phyloP scores from a whole-genome alignment of 2,329 filamentous ascomycete genomes.

The Dothideomycetes sp. region DNA sequence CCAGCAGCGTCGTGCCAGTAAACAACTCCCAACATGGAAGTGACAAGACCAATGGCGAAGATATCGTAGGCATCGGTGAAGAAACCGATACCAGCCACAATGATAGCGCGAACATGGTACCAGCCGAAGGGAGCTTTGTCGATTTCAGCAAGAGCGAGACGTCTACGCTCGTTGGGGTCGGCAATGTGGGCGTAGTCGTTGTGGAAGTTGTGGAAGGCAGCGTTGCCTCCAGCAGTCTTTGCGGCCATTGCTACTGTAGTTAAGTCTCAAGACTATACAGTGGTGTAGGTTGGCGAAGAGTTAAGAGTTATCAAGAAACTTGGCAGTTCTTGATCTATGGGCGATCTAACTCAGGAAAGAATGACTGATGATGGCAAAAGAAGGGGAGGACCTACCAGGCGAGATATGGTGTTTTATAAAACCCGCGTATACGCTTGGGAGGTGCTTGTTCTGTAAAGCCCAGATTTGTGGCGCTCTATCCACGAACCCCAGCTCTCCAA shows the following conservation, averaged over 20 bases:
- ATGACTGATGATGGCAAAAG: neutral
- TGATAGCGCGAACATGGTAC: constrained; percentile 68
- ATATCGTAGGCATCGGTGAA: constrained; percentile 76
- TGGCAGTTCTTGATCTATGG: neutral
- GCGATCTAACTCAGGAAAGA: neutral
- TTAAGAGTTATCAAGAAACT: neutral
- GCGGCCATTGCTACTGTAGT: constrained; percentile 15
- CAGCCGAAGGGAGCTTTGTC: constrained; percentile 75
- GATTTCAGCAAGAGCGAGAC: constrained; percentile 69
- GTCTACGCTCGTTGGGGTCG: constrained; percentile 67
- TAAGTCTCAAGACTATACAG: neutral
- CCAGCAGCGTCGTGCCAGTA: constrained; percentile 46
- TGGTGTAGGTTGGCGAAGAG: neutral
- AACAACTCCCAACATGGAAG: constrained; percentile 67
- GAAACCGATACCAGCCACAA: constrained; percentile 77
- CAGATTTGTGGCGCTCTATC: too few species aligned
- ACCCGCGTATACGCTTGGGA: too few species aligned
- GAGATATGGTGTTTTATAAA: too few species aligned
- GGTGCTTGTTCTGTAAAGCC: too few species aligned
- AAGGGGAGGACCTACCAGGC: too few species aligned
- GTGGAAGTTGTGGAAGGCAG: constrained; percentile 67
- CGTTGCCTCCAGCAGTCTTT: constrained; percentile 52
- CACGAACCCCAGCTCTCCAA: too few species aligned
- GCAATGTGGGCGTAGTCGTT: constrained; percentile 56
- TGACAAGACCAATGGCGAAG: constrained; percentile 65